phyloP scores from a whole-genome alignment of 257 asterid genomes.

The Solanum appendiculatum region DNA sequence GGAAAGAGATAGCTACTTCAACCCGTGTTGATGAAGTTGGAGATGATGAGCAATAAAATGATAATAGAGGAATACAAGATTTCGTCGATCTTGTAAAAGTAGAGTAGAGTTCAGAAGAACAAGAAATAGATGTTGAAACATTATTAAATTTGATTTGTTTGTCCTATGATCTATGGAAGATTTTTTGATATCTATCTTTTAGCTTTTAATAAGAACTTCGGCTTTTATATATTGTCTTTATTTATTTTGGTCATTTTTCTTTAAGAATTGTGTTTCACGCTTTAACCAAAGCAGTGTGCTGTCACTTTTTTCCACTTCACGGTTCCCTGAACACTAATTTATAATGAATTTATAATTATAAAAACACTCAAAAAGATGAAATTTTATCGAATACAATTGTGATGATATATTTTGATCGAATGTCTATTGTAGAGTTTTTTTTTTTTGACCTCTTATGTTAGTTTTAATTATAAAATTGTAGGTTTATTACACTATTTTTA shows the following conservation, averaged over 20 bases:
- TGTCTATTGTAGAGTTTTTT: background rate
- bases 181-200: background rate
- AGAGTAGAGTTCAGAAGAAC: background rate
- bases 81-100: background rate
- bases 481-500: background rate
- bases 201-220: background rate
- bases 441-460: background rate
- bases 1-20: background rate
- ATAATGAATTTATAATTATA: background rate
- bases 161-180: background rate
- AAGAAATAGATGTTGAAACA: background rate
- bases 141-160: background rate
- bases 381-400: background rate
- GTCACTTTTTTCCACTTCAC: background rate
- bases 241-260: background rate
- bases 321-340: background rate
- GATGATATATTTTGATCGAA: background rate
- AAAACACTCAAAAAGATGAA: background rate
- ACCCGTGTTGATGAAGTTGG: background rate
- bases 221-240: background rate
- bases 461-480: background rate
- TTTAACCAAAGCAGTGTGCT: background rate
- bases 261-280: background rate
- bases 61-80: background rate
- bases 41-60: background rate